Conservation (phyloP, 2,329 filamentous ascomycete genomes). For the Herpotrichia juniperi region DNA sequence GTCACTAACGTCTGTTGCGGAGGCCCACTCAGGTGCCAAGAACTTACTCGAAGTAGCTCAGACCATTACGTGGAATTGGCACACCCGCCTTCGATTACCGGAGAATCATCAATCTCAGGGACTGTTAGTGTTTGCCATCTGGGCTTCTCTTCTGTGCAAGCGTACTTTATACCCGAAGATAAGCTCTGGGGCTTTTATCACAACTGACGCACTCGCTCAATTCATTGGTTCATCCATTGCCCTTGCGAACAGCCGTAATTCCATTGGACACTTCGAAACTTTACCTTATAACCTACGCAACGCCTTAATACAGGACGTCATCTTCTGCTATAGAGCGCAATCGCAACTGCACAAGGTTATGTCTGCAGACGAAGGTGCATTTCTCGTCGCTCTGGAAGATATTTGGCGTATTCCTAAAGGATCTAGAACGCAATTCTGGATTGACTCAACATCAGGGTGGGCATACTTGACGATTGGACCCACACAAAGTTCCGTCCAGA, state of each 20-base stretch:
- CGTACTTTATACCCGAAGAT: conserved; percentile 49
- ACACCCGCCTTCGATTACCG: conserved; percentile 51
- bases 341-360: conserved; percentile 46
- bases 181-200: background rate
- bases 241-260: conserved; percentile 57
- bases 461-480: conserved; percentile 13
- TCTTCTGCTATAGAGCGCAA: conserved; percentile 49
- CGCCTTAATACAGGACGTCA: conserved; percentile 56
- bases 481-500: conserved; percentile 36
- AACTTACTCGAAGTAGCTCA: conserved; percentile 52
- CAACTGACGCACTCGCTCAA: conserved; percentile 12
- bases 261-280: conserved; percentile 43
- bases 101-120: conserved; percentile 48
- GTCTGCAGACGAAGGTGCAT: conserved; percentile 19
- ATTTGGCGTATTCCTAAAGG: conserved; percentile 52
- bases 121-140: conserved; percentile 56
- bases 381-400: conserved; percentile 46
- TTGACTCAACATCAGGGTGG: conserved; percentile 12
- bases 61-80: conserved; percentile 57
- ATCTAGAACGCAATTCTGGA: conserved; percentile 11
- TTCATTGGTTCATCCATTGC: conserved; percentile 51
- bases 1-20: conserved; percentile 29
- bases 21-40: conserved; percentile 8
- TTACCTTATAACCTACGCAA: conserved; percentile 44
- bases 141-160: conserved; percentile 63